Base-by-base conservation (phyloP, 371 early-diverging fungal genomes). In the Choanephora cucurbitarum region DNA sequence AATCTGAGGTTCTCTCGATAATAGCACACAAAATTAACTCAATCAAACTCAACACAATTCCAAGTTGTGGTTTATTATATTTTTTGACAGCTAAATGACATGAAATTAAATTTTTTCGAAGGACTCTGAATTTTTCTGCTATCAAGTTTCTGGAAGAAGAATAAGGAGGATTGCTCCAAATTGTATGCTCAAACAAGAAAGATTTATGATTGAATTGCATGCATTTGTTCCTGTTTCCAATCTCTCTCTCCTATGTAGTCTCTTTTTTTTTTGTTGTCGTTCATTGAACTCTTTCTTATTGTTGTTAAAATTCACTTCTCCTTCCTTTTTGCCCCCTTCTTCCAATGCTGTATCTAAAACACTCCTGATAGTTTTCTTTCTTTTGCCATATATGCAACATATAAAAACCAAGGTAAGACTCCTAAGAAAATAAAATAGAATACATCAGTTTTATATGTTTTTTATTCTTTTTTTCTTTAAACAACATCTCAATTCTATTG, bases 1-100 rank as follows among this genome's bases (percentile, higher is more conserved):
- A 62, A 62, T 61, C 62, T 66, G 37, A 57, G 21, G 64, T 40
- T 49, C 24, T 22, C 23, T 49, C 17, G 49, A 17, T 19, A n/a
- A 37, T 45, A 58, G 23, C 4, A 48, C 43, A 49, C 52, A 48
- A 57, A 57, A 21, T 23, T 41, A 44, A 32, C 31, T 59, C 44
- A 39, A 21, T 19, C 0, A 44, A 37, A 18, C 11, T n/a, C 10
- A 17, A 23, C 10, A 18, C 13, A 1, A 10, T 1, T 15, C 33
- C 60, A 49, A 54, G 24, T 52, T 60, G 53, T 60, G 54, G 53
- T 53, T 49, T 9, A 3, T 7, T 9, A 37, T 13, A 32, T 13
- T 13, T 9, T 37, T 37, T 37, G 37, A 37, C 28, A 28, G 28
- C 28, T 28, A 28, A 28, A 28, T 28, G n/a, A n/a, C n/a, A n/a